Base-by-base conservation (phyloP, 495 filamentous ascomycete genomes). In the Letharia lupina region DNA sequence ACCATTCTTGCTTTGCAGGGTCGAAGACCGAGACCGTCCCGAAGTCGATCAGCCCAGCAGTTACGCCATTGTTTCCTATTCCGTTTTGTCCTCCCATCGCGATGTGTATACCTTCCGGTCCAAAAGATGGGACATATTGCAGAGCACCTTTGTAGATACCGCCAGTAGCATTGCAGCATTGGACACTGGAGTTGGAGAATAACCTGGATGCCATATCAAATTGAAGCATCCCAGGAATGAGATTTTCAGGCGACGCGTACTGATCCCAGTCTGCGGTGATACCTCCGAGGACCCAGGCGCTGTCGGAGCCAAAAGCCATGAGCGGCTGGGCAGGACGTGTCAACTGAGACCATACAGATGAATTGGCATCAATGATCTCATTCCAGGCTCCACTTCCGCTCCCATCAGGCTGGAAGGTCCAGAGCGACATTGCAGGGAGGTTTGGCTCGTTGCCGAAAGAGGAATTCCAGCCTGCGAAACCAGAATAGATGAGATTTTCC, bases 111-210 rank as follows among this genome's bases (percentile, higher is more conserved):
- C 70, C 70, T 18, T 61, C 44, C 48, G 59, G 47, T n/a, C 70
- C 70, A 50, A 68, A 72, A 39, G 54, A 63, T 16, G 70, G 68
- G n/a, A 72, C 70, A 35, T 68, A 72, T 15, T 66, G 63, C 60
- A 70, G 60, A 11, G 39, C 45, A 56, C 67, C 70, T 33, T 33
- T n/a, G 5, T 35, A 13, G 10, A 63, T 52, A 23, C 31, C 31
- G 12, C 60, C 63, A 62, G 54, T 60, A n/a, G 18, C 40, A 54
- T 59, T 60, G 45, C 60, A 67, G 44, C 35, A 58, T 23, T 23
- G 12, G 8, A 65, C 65, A 35, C 63, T 71, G 12, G 18, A 41
- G 57, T 71, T 71, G 12, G 62, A 61, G 42, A 71, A 65, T 2
- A 18, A 6, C 39, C 63, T 60, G 6, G 44, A 47, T 11, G 35